Base-by-base conservation (phyloP, 148 eudicot species). In the Diospyros kaki region DNA sequence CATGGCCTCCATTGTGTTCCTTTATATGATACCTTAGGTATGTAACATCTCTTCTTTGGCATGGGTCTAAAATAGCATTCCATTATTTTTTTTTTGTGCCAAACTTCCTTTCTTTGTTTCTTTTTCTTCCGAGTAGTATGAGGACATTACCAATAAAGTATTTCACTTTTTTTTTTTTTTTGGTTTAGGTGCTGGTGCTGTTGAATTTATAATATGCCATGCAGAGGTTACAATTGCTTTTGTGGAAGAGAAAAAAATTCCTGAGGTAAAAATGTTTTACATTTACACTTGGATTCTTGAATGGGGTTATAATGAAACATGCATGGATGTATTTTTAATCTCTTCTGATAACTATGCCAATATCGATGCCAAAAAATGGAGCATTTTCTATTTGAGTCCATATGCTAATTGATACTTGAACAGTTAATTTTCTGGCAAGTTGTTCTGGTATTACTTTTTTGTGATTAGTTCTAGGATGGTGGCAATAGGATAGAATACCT, bases 1-100 rank as follows among this genome's bases (percentile, higher is more conserved):
- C 97, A 92, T 84, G 99, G 99, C n/a, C 82, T 93, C 55, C 82
- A 81, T 75, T 95, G 99, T 82, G 97, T 95, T 68, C 99, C 99
- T 44, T 64, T 95, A 73, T 95, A 95, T 59, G 99, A 95, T 74
- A 95, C 97, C 48, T 79, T 95, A 63, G 99, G 99, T 95, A 89
- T 65, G 84, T 68, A 48, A 66, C 45, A 38, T 10, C 46, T 38
- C 64, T 76, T 63, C 13, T 53, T 46, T 72, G 69, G 70, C 48
- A 17, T 64, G 52, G 52, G 52, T 48, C 6, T 48, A 48, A 8
- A 48, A 4, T 4, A 1, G 52, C 8, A 48, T 48, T 48, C 28
- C 28, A 0, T 28, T 28, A 28, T 28, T 28, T 28, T 28, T 28
- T 28, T 28, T 28, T 28, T 28, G 28, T 28, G 28, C 28, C 28